Base-by-base conservation (phyloP, 2,329 filamentous ascomycete species). In the Gnomoniopsis sp. region DNA sequence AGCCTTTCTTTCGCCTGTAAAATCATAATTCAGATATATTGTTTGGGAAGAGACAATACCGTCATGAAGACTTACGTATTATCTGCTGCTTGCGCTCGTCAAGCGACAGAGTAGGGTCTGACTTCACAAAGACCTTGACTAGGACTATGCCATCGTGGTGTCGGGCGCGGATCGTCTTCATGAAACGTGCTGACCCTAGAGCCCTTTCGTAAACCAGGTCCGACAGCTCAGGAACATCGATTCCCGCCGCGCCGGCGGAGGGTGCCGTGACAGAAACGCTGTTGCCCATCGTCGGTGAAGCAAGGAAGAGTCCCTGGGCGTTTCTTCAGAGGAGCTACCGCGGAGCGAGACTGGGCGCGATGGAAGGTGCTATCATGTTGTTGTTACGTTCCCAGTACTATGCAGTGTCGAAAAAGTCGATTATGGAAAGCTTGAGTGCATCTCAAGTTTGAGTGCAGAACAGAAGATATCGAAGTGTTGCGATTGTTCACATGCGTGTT, bases 101-200 rank as follows among this genome's bases (percentile, higher is more conserved):
- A 63, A 98, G 82, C 62, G 90, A 85, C 77, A 96, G 88, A 63
- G 87, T 86, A 26, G 88, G 82, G 70, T 92, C 96, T 3, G 93
- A 92, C 75, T 99, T 99, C 73, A 96, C 90, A 58, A 96, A 88
- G 33, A 96, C 89, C 76, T 98, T 98, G 70, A 96, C 92, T 57
- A 98, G 87, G 19, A 96, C 93, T 44, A 97, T 81, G 57, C 95
- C 93, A 78, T 96, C 90, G 68, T 89, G 89, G 71, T 96, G 91
- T 52, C 92, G 85, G 23, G 93, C 95, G 64, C 93, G 87, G 64
- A 98, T 93, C 64, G 91, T 95, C 75, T 98, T 97, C 88, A 99
- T 95, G 69, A 99, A 97, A 41, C 95, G 87, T 23, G 91, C 92
- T 65, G 89, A 91, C 50, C 93, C 93, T 69, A 99, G 85, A 38